Base-by-base conservation (phyloP, 1,284 basidiomycete species). In the Ustanciosporium gigantosporum region DNA sequence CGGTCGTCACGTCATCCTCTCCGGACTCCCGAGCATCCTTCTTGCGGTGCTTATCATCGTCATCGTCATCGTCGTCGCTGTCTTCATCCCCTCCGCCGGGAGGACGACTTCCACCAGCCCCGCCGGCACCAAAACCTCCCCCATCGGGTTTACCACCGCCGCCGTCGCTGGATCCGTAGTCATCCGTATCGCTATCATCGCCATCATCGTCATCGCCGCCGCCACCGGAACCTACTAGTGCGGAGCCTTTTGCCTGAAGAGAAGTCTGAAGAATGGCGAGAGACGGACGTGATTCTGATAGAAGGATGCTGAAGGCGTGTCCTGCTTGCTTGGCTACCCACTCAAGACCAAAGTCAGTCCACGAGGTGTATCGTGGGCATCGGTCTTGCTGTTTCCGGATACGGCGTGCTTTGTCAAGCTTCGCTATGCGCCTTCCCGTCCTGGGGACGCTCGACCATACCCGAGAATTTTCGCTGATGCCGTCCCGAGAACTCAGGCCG, bases 131-230 rank as follows among this genome's bases (percentile, higher is more conserved):
- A 25, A 42, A 55, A 19, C 52, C 52, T 11, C 48, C 49, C n/a
- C n/a, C n/a, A n/a, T n/a, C n/a, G 21, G 31, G 36, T 14, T 49
- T 56, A 14, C 49, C 50, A 16, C 64, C 64, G n/a, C 53, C 62
- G 11, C 66, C 66, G 31, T 71, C 68, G 40, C 68, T 71, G 15
- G 68, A 71, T 4, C 70, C 70, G 34, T 70, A 70, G 36, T 70
- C 64, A 31, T 66, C 66, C 15, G 68, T 66, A 25, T 49, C 50
- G 25, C 52, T 53, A 4, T 41, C 42, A 19, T 51, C 52, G 24
- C 41, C 50, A 21, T 50, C 39, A 15, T 19, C 34, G 36, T 41
- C 45, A 4, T 45, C 47, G 2, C 44, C 50, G 13, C 38, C 41
- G 13, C 51, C 37, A 16, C 43, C 43, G 31, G 41, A 38, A 3